Base-by-base conservation (phyloP, 768 basidiomycete species). In the Tylopilus sp. region DNA sequence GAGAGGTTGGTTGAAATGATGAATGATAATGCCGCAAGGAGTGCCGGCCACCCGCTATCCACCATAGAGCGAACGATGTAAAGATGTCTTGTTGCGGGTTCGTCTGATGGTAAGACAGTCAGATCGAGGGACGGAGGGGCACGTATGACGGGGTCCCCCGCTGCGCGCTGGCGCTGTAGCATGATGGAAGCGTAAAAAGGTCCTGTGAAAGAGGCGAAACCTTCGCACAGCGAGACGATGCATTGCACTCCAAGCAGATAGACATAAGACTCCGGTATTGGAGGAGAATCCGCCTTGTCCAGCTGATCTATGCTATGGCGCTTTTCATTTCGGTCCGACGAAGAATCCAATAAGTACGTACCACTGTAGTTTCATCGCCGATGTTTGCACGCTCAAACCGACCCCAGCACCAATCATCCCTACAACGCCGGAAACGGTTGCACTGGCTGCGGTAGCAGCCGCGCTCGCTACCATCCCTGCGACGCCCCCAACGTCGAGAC, bases 211-310 rank as follows among this genome's bases (percentile, higher is more conserved):
- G 82, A 75, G 0, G 87, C 84, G 48, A 95, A 85, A 2, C 93
- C 94, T 60, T 94, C 92, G 55, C 88, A 92, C 3, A 99, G 73
- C 0, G 90, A 85, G 26, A 88, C 80, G 10, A 98, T 78, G 63
- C 89, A 94, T 62, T 98, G 94, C 0, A 97, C 80, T 1, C 85
- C 91, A 2, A 99, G 81, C 9, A 99, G 86, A 65, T 95, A 96
- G 57, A 96, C 81, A 66, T 99, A 98, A 4, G 89, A 79, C 53
- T 99, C 97, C 0, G 97, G 96, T 48, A 98, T 94, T 0, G 84
- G 78, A 0, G 97, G 97, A 0, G 94, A 84, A 60, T 99, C 97
- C 0, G 92, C 89, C 69, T 99, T 99, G 74, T 99, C 96, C 13
- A 98, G 82, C 69, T 98, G 97, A 67, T 99, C 96, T 60, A 99